Percentiles rank a stretch among this genome's conserved stretches.
phyloP scores from a whole-genome alignment of 305 asterid genomes.

The Plantago coronopus region DNA sequence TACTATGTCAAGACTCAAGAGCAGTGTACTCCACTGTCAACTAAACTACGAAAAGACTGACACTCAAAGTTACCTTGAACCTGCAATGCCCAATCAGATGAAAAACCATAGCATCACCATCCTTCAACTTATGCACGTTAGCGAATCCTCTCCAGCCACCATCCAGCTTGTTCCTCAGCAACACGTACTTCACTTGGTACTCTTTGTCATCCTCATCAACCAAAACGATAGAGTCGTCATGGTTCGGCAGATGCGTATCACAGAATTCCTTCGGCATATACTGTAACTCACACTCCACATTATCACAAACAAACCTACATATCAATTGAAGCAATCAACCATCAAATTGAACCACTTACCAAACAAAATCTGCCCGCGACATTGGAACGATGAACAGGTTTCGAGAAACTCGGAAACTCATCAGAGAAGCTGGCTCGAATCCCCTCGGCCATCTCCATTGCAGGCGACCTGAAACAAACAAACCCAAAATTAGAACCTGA shows the following conservation, averaged over 20 bases:
- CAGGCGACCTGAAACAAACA: slow-evolving; percentile 7
- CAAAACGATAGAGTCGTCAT: slow-evolving; percentile 36
- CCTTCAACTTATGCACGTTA: slow-evolving; percentile 28
- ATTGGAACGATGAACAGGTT: slow-evolving; percentile 56
- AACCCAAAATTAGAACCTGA: neutral
- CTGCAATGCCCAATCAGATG: slow-evolving; percentile 34
- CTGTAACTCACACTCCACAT: slow-evolving; percentile 23
- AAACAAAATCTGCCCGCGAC: slow-evolving; percentile 61
- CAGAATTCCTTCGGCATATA: slow-evolving; percentile 52
- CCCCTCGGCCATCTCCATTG: slow-evolving; percentile 39
- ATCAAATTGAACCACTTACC: slow-evolving; percentile 38
- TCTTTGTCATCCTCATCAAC: slow-evolving; percentile 41
- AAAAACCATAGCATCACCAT: slow-evolving; percentile 53
- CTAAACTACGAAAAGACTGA: neutral
- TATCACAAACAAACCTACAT: neutral
- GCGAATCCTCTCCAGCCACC: slow-evolving; percentile 70
- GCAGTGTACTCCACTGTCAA: too few relatives aligned
- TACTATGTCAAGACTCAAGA: neutral
- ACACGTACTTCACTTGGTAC: slow-evolving; percentile 35
- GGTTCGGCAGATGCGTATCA: slow-evolving; percentile 40
- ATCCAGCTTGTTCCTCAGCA: slow-evolving; percentile 41
- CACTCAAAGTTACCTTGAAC: slow-evolving; percentile 38
- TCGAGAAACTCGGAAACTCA: slow-evolving; percentile 38
- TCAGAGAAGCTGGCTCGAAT: slow-evolving; percentile 37
- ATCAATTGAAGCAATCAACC: neutral